Evolutionary conservation across 495 filamentous ascomycete genomes (phyloP).

Genomic region (Trypethelium eluteriae): DNA sequence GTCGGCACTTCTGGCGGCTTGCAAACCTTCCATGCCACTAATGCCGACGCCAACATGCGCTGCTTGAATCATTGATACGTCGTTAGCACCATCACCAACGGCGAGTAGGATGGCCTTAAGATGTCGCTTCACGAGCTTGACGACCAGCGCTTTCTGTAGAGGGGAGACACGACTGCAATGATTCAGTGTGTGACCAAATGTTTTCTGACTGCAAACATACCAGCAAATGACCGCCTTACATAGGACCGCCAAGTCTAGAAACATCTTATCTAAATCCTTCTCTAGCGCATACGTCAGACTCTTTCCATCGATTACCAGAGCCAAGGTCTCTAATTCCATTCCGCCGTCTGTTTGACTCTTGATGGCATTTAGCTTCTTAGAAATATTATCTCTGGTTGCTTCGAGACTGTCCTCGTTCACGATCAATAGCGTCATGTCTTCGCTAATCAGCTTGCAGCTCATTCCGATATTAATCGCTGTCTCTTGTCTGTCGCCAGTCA

Average conservation of each 20-base stretch:
- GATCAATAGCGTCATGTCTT: slow-evolving; percentile 97
- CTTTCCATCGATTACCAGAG: slow-evolving; percentile 94
- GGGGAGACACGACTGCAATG: slow-evolving; percentile 76
- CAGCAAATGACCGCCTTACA: slow-evolving; percentile 99
- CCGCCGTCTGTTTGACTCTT: slow-evolving; percentile 62
- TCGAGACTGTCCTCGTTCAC: slow-evolving; percentile 78
- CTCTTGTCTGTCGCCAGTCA: slow-evolving; percentile 96
- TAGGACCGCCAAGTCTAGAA: slow-evolving; percentile 86
- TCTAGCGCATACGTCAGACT: slow-evolving; percentile 91
- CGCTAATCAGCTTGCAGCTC: slow-evolving; percentile 97
- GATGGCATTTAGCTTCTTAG: slow-evolving; percentile 88
- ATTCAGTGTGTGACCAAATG: slow-evolving; percentile 17
- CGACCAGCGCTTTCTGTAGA: slow-evolving; percentile 95
- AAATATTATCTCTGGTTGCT: slow-evolving; percentile 73
- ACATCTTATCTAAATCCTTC: slow-evolving; percentile 84
- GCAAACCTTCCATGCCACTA: slow-evolving; percentile 95
- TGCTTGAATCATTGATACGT: slow-evolving; percentile 99
- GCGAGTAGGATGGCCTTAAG: slow-evolving; percentile 86
- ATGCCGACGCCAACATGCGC: slow-evolving; percentile 98
- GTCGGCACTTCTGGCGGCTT: slow-evolving; percentile 92
- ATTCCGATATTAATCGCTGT: slow-evolving; percentile 99
- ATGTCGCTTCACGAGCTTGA: slow-evolving; percentile 97
- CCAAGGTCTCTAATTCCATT: slow-evolving; percentile 76
- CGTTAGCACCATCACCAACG: slow-evolving; percentile 96
- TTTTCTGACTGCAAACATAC: slow-evolving; percentile 36